phyloP scores from a whole-genome alignment of 2,329 filamentous ascomycete genomes.

The Diplocarpon rosae region DNA sequence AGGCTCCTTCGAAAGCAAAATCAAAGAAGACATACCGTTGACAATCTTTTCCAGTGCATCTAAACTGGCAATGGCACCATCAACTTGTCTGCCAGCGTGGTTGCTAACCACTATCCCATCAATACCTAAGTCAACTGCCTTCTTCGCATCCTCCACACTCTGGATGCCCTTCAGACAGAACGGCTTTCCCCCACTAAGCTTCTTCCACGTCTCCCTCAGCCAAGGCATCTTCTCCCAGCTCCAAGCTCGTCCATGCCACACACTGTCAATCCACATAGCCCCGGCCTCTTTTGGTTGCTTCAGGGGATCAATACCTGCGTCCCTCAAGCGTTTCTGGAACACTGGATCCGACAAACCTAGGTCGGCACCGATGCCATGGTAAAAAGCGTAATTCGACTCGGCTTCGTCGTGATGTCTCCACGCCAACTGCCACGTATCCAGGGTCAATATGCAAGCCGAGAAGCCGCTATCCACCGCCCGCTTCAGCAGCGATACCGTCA shows the following conservation, averaged over 20 bases:
- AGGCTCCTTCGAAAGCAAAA: not conserved
- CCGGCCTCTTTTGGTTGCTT: slow-evolving; percentile 42
- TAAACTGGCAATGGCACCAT: slow-evolving; percentile 40
- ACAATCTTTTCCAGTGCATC: slow-evolving; percentile 50
- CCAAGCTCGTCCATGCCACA: slow-evolving; percentile 52
- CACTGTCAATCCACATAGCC: slow-evolving; percentile 50
- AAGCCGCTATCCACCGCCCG: slow-evolving; percentile 44
- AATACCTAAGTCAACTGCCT: slow-evolving; percentile 43
- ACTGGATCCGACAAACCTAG: slow-evolving; percentile 48
- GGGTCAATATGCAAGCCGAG: slow-evolving; percentile 46
- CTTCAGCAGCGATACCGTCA: slow-evolving; percentile 44
- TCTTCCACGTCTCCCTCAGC: slow-evolving; percentile 48
- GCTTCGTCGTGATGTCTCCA: slow-evolving; percentile 49
- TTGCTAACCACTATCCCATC: slow-evolving; percentile 53
- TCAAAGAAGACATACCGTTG: slow-evolving; percentile 28
- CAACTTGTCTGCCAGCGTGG: slow-evolving; percentile 40
- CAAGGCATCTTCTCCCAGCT: slow-evolving; percentile 54
- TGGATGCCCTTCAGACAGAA: slow-evolving; percentile 55
- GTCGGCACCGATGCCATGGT: slow-evolving; percentile 47
- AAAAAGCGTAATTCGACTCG: slow-evolving; percentile 50
- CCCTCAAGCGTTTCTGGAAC: slow-evolving; percentile 41
- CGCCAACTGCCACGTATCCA: slow-evolving; percentile 53
- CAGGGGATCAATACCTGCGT: slow-evolving; percentile 41
- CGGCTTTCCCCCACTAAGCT: slow-evolving; percentile 44
- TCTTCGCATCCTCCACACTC: slow-evolving; percentile 44